Evolutionary conservation across 345 rosid species (phyloP).

Genomic region (Conringia planisiliqua): DNA sequence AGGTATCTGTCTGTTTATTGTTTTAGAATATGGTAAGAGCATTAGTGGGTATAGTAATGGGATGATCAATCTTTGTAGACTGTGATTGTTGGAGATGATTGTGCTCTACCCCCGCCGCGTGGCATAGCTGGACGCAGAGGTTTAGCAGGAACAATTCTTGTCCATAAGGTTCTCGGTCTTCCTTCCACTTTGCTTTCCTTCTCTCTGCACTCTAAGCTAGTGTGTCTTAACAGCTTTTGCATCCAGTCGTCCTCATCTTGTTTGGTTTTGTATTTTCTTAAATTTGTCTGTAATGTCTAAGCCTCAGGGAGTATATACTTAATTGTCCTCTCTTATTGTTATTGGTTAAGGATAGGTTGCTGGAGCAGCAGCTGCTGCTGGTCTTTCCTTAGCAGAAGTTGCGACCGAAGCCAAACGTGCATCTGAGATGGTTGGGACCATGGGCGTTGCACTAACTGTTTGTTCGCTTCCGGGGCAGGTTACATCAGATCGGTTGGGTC

Average conservation of each 20-base stretch:
- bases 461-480: conserved; percentile 87
- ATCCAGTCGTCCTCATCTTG: not conserved
- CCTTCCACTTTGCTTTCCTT: not conserved
- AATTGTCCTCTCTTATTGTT: conserved; percentile 11
- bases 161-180: conserved; percentile 65
- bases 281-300: too few species aligned
- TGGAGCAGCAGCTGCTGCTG: conserved; percentile 92
- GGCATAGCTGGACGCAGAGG: conserved; percentile 96
- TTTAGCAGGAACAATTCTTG: conserved; percentile 90
- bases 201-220: not conserved
- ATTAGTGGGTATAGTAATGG: not conserved
- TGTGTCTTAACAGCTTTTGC: not conserved
- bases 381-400: conserved; percentile 72
- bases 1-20: conserved; percentile 41
- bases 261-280: not conserved
- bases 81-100: conserved; percentile 94
- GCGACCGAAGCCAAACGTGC: conserved; percentile 77
- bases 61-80: conserved; percentile 43
- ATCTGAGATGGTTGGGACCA: conserved; percentile 82
- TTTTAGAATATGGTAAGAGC: not conserved
- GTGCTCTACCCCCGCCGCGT: conserved; percentile 92
- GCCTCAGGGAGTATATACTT: not conserved
- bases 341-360: conserved; percentile 57
- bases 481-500: conserved; percentile 82
- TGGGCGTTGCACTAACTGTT: conserved; percentile 91